Evolutionary conservation across 2,329 filamentous ascomycete species (phyloP), one percentile per base, ranked within the genome.

Genomic region (Hypomyces perniciosus): DNA sequence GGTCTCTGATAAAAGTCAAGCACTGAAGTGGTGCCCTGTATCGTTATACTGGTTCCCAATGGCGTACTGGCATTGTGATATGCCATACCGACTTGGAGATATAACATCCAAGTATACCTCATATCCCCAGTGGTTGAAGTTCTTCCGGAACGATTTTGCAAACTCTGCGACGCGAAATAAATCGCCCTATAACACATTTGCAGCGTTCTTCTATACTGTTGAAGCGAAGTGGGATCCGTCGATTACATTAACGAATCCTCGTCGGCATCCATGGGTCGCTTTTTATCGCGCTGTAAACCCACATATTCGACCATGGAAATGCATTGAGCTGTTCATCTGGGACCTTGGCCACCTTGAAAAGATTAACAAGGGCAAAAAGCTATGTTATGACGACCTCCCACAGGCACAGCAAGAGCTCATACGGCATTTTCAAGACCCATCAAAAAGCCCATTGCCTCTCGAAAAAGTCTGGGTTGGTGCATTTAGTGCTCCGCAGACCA

Each of bases 241-340:
- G 28, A 1, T 44, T 48, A 1, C 56, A 45, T 7, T 57, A 57
- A 0, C 49, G 48, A 8, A 54, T 12, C 60, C 56, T 7, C 50
- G 55, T 31, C 69, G 72, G 8, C 71, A 74, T 41, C 75, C 79
- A 0, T 83, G 79, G 78, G 55, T 81, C 33, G 75, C 66, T 0
- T 58, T 78, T 10, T 72, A 73, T 51, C 72, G 79, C 8, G 72
- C 75, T 0, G 57, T 64, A 4, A 63, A 74, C n/a, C 63, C 68
- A 1, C 67, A 73, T 50, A 10, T 7, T 1, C 60, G 48, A 26
- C 56, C 61, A 1, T 73, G 65, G 59, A 55, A 2, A 1, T 46
- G 48, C 2, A 68, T 69, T 2, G 78, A 83, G 56, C 57, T 83
- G 9, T 65, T 83, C 5, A 77, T 83, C 37, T 81, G 78, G 78